Base-by-base conservation (phyloP, 208 protist genomes). In the Hexamita inflata region DNA sequence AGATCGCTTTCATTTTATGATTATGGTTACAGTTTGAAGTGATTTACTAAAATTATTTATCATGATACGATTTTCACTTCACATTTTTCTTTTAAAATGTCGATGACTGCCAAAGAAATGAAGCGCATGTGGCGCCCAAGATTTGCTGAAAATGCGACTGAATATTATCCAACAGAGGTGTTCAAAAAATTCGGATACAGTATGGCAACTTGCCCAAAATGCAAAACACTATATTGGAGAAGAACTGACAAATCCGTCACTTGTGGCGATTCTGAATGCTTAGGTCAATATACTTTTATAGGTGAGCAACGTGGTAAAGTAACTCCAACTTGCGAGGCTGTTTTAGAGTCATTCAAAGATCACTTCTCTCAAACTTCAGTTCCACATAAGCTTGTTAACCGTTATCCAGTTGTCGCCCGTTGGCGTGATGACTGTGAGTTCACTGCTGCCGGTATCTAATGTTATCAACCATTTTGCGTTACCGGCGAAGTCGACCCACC, bases 401-500 rank as follows among this genome's bases (percentile, higher is more conserved):
- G 81, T 35, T 83, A 81, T 30, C 81, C 81, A 7, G 81, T 83
- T 26, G 81, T 83, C 57, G 81, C 81, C 15, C 13, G 81, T 24
- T 83, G 81, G 81, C 53, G 81, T 35, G 59, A 70, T 66, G 81
- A 83, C 45, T 66, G 80, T 26, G 79, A 82, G 26, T 83, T 76
- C 58, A 76, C 80, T 53, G 79, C 79, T 42, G 81, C 81, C 4
- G 81, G 81, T 24, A 83, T 83, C 53, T 79, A 73, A 39, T 79
- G 76, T 32, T 83, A 83, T 78, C 79, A 82, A 49, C 81, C 81
- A 38, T 74, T 68, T 38, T 83, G 81, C 39, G 81, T 83, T 0
- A 80, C 78, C 32, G 81, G 81, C 4, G 79, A 78, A 39, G 7
- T 80, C n/a, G 70, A 82, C 29, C 79, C 81, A 24, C 81, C 81